A percentile compares a stretch with the other conserved stretches of the same genome.
Evolutionary conservation across 176 grass and related monocot species (phyloP).

Genomic region (Cenchrus purpureus): DNA sequence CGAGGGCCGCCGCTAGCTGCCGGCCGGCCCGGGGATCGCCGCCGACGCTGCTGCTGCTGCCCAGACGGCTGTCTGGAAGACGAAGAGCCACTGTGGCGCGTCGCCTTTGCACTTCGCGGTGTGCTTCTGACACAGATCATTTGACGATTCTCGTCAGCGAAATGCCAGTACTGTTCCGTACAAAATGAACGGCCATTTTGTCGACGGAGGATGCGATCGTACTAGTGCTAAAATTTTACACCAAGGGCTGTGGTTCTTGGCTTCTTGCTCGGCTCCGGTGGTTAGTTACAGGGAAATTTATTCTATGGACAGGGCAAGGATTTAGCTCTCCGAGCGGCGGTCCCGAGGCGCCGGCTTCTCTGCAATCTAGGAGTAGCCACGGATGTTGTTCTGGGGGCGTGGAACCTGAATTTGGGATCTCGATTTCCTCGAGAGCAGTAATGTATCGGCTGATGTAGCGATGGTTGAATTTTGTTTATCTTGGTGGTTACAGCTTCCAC

Average conservation of each 20-base stretch:
- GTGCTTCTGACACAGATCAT: neutral
- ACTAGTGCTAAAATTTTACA: neutral
- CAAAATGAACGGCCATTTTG: neutral
- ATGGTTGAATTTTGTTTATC: conserved; percentile 24
- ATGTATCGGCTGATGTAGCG: conserved; percentile 20
- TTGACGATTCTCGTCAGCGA: neutral
- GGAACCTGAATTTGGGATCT: conserved; percentile 38
- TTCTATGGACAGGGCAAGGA: neutral
- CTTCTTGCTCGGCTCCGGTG: neutral
- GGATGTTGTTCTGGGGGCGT: conserved; percentile 48
- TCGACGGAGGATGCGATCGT: too few relatives aligned
- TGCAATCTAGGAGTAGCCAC: conserved; percentile 36
- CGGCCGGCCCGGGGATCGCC: neutral
- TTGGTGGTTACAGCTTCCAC: conserved; percentile 18
- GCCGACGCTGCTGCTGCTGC: neutral
- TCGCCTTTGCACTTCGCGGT: neutral
- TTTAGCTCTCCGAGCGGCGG: neutral
- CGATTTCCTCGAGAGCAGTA: conserved; percentile 43
- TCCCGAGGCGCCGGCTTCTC: conserved; percentile 31
- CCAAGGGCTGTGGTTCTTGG: neutral
- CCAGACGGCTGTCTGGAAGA: conserved; percentile 32
- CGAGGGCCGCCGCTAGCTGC: conserved; percentile 18
- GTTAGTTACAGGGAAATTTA: conserved; percentile 8
- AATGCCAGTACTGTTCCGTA: neutral
- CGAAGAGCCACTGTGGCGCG: neutral